Evolutionary conservation across 1,139 yeast species (phyloP), one percentile per base, ranked within the genome.

Genomic region (Lodderomyces beijingensis): DNA sequence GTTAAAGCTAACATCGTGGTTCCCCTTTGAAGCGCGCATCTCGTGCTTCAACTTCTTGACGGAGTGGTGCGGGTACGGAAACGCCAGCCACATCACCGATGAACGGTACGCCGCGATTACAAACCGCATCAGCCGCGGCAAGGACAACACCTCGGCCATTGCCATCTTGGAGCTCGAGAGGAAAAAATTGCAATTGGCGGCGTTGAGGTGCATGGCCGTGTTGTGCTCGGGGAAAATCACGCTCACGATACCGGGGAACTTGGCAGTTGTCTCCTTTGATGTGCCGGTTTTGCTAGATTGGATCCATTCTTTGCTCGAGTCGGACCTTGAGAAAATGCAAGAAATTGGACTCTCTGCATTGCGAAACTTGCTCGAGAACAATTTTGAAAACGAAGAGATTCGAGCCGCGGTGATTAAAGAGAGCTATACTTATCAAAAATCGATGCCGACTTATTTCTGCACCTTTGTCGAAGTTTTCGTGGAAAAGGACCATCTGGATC

Each of bases 31-130:
- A 46, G 93, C 91, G 7, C 67, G 96, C 37, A 78, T 85, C 16
- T 83, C 88, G 1, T 83, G 93, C 44, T 88, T 87, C 57, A 77
- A 79, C 30, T 81, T 76, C 49, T 63, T 91, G 40, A 88, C 84
- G 44, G 95, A 86, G 50, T 93, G 99, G 99, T 87, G 96, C 56
- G 95, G 95, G 0, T 78, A 76, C 39, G 97, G 97, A 1, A 81
- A 75, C 33, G 66, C 77, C 22, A 67, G 74, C 15, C 59, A 66
- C 1, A 51, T 80, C 3, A 74, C 87, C 4, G 77, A 76, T 26
- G 85, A 81, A 25, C 65, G 96, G 31, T 89, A 87, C 45, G 57
- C 60, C 5, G 53, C 62, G 1, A 88, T 89, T 85, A 59, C 68
- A 9, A 62, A 61, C 29, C 65, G 60, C 16, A 62, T 70, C 2